phyloP scores from a whole-genome alignment of 2,329 filamentous ascomycete species.

The Alternaria angustiovoidea region DNA sequence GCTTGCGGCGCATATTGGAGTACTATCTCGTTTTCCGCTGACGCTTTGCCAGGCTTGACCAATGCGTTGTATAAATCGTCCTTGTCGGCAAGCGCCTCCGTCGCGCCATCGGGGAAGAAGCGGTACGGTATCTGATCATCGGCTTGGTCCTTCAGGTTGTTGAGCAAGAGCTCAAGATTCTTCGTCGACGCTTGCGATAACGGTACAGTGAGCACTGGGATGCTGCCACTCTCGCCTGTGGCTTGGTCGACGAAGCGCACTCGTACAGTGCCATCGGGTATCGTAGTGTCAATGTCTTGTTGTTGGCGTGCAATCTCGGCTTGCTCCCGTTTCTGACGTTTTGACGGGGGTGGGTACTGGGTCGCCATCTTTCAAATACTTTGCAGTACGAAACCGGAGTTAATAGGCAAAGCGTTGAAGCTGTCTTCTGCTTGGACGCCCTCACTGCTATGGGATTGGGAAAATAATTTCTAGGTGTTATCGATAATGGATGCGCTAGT shows the following conservation, averaged over 20 bases:
- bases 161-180: constrained; percentile 86
- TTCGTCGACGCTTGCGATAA: constrained; percentile 86
- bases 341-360: constrained; percentile 81
- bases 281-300: constrained; percentile 72
- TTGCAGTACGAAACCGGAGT: not conserved
- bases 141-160: constrained; percentile 75
- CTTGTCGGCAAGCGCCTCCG: constrained; percentile 56
- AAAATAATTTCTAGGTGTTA: constrained; percentile 34
- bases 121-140: constrained; percentile 73
- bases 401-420: not conserved
- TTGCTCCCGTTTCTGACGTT: constrained; percentile 81
- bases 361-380: constrained; percentile 72
- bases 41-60: constrained; percentile 53
- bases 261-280: constrained; percentile 78
- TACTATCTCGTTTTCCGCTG: constrained; percentile 68
- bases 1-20: constrained; percentile 81
- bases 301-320: constrained; percentile 76
- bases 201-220: constrained; percentile 73
- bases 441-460: constrained; percentile 5
- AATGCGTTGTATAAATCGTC: constrained; percentile 54
- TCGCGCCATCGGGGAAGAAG: constrained; percentile 63
- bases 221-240: constrained; percentile 71
- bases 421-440: not conserved
- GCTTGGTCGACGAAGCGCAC: constrained; percentile 89
- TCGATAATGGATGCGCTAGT: constrained; percentile 37